These are phyloP conservation scores for Tetrahymena thermophila DNA, from an alignment of 73 alveolate species.

Conservation along the genomic window DNA sequence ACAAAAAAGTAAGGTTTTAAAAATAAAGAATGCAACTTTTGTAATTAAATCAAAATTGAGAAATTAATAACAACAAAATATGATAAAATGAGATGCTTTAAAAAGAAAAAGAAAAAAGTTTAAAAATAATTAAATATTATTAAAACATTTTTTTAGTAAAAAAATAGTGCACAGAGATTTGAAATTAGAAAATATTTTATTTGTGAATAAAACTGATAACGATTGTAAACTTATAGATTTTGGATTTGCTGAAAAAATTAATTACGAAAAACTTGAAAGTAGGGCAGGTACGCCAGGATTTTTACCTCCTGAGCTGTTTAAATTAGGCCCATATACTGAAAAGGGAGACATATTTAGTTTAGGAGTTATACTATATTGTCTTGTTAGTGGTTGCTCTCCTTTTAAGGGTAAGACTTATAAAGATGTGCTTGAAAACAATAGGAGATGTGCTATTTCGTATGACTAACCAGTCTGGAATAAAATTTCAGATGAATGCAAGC, in stretches of 20 bases:
- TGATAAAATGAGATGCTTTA: no score
- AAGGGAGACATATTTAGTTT: constrained; percentile 42
- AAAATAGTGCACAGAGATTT: constrained; percentile 44
- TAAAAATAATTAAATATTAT: neutral
- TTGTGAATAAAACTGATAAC: constrained; percentile 9
- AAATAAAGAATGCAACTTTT: no score
- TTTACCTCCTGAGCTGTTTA: constrained; percentile 37
- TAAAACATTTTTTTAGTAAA: neutral
- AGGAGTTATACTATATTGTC: constrained; percentile 40
- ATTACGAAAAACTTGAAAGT: constrained; percentile 27
- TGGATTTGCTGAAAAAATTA: constrained; percentile 46
- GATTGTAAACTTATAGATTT: constrained; percentile 31
- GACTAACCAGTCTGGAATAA: constrained; percentile 21
- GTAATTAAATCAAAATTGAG: no score
- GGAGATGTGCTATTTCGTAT: constrained; percentile 38
- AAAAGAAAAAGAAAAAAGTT: neutral
- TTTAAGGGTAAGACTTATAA: constrained; percentile 38
- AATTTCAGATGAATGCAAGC: constrained; percentile 15
- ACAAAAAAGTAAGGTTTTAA: no score
- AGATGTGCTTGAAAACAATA: constrained; percentile 37
- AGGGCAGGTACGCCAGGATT: constrained; percentile 56
- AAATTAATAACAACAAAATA: no score
- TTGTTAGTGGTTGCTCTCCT: constrained; percentile 36
- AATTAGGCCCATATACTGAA: constrained; percentile 36
- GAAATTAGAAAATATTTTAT: constrained; percentile 39